Conservation (phyloP, 768 basidiomycete species). For the Mycena rebaudengoi region DNA sequence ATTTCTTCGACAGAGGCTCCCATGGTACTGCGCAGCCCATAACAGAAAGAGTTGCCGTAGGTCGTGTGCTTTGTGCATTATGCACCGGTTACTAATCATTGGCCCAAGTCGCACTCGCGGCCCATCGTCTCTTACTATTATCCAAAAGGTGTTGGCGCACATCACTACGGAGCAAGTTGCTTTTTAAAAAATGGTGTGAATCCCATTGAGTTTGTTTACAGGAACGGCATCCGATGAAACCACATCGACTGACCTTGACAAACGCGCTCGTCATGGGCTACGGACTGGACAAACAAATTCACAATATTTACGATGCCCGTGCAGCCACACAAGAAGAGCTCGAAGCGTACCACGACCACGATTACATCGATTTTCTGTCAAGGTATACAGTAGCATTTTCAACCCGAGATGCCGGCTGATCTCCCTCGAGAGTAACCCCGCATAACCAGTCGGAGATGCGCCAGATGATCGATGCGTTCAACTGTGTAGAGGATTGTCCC, state of each 20-base stretch:
- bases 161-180: conserved; percentile 89
- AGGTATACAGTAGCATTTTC: conserved; percentile 56
- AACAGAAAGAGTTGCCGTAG: conserved; percentile 79
- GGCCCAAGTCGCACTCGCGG: conserved; percentile 83
- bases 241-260: conserved; percentile 93
- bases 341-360: conserved; percentile 90
- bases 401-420: neutral
- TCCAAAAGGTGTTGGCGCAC: conserved; percentile 91
- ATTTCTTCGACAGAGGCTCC: conserved; percentile 78
- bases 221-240: conserved; percentile 99
- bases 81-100: conserved; percentile 2
- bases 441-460: conserved; percentile 74
- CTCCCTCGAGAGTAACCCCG: conserved; percentile 75
- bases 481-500: conserved; percentile 97
- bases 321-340: conserved; percentile 91
- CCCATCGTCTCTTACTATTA: conserved; percentile 97
- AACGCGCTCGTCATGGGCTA: conserved; percentile 97
- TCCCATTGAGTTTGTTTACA: conserved; percentile 39
- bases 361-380: conserved; percentile 96
- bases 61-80: conserved; percentile 30
- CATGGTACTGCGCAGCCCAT: conserved; percentile 81
- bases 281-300: conserved; percentile 94
- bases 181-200: conserved; percentile 13
- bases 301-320: conserved; percentile 89
- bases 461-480: conserved; percentile 84